These are phyloP conservation scores for Tulasnella sp. DNA, from an alignment of 768 basidiomycete genomes.

Conservation along the genomic window DNA sequence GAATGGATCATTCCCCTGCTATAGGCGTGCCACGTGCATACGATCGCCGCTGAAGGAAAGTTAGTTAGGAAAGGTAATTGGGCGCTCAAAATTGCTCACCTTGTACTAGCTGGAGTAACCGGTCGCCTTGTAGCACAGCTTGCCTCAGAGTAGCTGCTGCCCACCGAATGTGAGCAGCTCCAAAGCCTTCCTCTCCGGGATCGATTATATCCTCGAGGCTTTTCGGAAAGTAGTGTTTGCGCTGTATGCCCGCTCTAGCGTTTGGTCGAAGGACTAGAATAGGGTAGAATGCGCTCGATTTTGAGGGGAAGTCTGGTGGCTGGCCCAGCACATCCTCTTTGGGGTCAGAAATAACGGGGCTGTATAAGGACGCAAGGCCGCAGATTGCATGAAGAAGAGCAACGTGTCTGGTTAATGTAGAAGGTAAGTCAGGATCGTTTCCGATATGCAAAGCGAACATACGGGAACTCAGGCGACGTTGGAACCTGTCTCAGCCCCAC, in stretches of 20 bases:
- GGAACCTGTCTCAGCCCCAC: background rate
- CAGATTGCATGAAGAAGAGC: slow-evolving; percentile 35
- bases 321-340: background rate
- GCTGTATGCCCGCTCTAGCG: background rate
- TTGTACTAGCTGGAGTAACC: background rate
- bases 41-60: background rate
- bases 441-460: background rate
- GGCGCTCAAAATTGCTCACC: background rate
- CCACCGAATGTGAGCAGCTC: slow-evolving; percentile 13
- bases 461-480: slow-evolving; percentile 31
- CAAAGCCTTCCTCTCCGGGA: background rate
- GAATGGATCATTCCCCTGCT: background rate
- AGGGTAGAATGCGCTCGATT: background rate
- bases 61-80: background rate
- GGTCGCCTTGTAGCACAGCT: background rate
- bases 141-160: background rate
- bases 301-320: background rate
- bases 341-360: slow-evolving; percentile 4
- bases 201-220: background rate
- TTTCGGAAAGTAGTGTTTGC: background rate
- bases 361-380: slow-evolving; percentile 30
- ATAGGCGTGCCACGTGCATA: background rate
- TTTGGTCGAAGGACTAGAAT: background rate
- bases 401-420: background rate
- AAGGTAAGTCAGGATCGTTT: background rate